phyloP scores from a whole-genome alignment of 768 basidiomycete species.

The Lanmaoa pseudosensibilis region DNA sequence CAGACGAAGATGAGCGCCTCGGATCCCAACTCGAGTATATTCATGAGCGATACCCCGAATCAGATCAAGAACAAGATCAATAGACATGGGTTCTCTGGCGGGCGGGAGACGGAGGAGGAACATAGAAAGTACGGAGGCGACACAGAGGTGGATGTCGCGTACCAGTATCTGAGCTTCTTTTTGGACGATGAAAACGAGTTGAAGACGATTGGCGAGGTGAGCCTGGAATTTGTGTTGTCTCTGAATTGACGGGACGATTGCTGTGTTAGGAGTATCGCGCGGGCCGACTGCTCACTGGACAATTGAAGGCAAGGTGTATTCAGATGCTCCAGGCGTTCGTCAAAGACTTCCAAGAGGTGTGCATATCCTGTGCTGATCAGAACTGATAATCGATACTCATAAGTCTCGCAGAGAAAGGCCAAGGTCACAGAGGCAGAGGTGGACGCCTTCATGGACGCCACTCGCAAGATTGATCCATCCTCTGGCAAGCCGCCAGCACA shows the following conservation, averaged over 20 bases:
- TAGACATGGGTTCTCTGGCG: constrained; percentile 94
- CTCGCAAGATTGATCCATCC: constrained; percentile 68
- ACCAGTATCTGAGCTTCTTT: constrained; percentile 95
- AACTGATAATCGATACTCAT: constrained; percentile 3
- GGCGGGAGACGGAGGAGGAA: constrained; percentile 93
- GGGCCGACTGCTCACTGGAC: constrained; percentile 83
- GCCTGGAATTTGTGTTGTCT: neutral
- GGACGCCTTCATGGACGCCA: constrained; percentile 75
- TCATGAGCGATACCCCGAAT: constrained; percentile 88
- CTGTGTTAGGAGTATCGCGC: constrained; percentile 81
- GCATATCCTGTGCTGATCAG: constrained; percentile 10
- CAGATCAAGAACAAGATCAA: constrained; percentile 99
- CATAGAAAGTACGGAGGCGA: constrained; percentile 86
- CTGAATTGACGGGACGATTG: neutral
- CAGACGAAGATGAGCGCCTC: constrained; percentile 99
- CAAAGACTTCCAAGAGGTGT: constrained; percentile 79
- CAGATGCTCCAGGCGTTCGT: constrained; percentile 80
- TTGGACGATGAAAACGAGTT: constrained; percentile 93
- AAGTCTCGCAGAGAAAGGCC: constrained; percentile 60
- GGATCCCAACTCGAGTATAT: constrained; percentile 89
- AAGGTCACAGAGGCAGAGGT: constrained; percentile 79
- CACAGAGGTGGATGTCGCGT: constrained; percentile 92
- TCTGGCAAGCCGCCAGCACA: constrained; percentile 38
- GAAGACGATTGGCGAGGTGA: constrained; percentile 69
- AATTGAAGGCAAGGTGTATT: constrained; percentile 90